Base-by-base conservation (phyloP, 768 basidiomycete species). In the Psilocybe cyanescens region DNA sequence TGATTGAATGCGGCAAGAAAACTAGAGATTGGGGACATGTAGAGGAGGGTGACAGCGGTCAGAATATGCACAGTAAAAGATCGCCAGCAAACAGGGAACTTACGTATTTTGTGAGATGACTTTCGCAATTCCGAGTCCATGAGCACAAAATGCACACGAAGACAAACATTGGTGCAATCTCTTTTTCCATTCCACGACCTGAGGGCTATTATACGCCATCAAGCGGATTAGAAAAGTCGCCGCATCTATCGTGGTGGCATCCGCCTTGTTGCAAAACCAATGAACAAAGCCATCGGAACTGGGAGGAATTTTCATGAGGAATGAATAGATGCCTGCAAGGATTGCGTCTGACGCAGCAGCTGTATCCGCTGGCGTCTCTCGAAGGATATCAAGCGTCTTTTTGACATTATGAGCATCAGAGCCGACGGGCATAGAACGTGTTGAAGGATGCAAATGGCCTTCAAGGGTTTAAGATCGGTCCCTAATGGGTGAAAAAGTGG, bases 211-310 rank as follows among this genome's bases (percentile, higher is more conserved):
- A 67, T 94, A 97, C 8, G 94, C 94, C 70, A 91, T 89, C 41
- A 97, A 74, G 54, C 94, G 85, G 39, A 97, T 78, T 52, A 93
- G 81, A 75, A 95, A 97, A 0, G 86, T 87, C 0, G 95, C 93
- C 1, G 89, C 85, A 60, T 86, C 88, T 8, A 82, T 72, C 0
- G 84, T 87, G 35, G 84, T 75, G 8, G 79, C 70, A 33, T 83
- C 76, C 3, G 88, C 89, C 39, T 82, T 80, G 30, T 76, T 72
- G 72, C 95, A 97, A 71, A 91, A 96, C 93, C 94, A 96, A 68
- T 97, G 95, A 56, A 83, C 63, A 33, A 76, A 72, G 52, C 81
- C 79, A 47, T 71, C 70, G 33, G 74, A 64, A 49, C 72, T 70
- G 52, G 76, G 73, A 3, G 78, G 75, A 0, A 80, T 75, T 17